phyloP scores from a whole-genome alignment of 805 yeast genomes.

The Metschnikowia vanudenii region DNA sequence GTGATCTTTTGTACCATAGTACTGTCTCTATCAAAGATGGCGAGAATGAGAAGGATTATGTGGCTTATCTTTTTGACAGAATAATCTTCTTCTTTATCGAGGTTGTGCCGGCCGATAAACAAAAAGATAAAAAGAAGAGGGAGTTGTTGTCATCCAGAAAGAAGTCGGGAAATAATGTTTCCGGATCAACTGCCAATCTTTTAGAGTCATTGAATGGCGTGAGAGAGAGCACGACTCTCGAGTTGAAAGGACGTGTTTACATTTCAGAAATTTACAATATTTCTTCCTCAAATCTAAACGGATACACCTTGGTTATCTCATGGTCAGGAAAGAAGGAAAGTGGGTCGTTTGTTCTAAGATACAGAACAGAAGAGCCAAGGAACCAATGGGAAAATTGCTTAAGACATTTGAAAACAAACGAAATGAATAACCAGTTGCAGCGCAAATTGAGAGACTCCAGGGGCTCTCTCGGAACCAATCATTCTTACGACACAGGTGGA shows the following conservation, averaged over 20 bases:
- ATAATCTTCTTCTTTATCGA: constrained; percentile 51
- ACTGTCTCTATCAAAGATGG: constrained; percentile 65
- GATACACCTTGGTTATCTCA: constrained; percentile 61
- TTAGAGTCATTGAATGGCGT: constrained; percentile 34
- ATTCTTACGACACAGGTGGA: constrained; percentile 25
- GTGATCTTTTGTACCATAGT: constrained; percentile 78
- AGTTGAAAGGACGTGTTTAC: constrained; percentile 79
- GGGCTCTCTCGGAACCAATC: constrained; percentile 26
- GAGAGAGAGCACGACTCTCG: constrained; percentile 36
- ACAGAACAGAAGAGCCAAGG: constrained; percentile 78
- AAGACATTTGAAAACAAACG: constrained; percentile 45
- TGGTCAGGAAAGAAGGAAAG: constrained; percentile 88
- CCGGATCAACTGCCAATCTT: constrained; percentile 40
- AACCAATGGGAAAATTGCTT: constrained; percentile 78
- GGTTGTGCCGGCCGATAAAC: constrained; percentile 25
- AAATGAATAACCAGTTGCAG: constrained; percentile 40
- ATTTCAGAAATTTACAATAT: constrained; percentile 58
- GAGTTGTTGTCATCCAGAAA: constrained; percentile 48
- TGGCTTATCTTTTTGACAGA: constrained; percentile 80
- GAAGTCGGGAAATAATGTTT: constrained; percentile 43
- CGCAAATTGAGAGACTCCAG: constrained; percentile 37
- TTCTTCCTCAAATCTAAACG: constrained; percentile 37
- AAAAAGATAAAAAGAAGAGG: constrained; percentile 35
- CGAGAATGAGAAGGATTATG: constrained; percentile 80
- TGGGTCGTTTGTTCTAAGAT: constrained; percentile 79